Evolutionary conservation across 179 eudicot genomes (phyloP).

Genomic region (Actinidia arguta): DNA sequence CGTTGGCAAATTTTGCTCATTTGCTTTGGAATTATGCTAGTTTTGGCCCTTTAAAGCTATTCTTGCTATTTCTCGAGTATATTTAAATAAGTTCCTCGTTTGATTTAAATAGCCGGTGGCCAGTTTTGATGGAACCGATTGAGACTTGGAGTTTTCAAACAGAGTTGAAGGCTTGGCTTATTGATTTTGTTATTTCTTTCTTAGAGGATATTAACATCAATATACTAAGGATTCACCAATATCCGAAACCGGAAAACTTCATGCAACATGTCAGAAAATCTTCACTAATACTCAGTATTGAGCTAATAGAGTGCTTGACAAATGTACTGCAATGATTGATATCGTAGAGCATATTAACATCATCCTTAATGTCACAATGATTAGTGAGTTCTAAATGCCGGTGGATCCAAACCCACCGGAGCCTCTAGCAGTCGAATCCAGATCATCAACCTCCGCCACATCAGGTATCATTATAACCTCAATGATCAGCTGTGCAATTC

Average conservation of each 20-base stretch:
- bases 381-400: conserved; percentile 28
- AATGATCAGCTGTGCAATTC: conserved; percentile 45
- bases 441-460: conserved; percentile 38
- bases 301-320: too few relatives aligned
- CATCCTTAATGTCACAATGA: too few relatives aligned
- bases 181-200: too few relatives aligned
- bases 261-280: too few relatives aligned
- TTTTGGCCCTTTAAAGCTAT: conserved; percentile 14
- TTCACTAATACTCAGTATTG: too few relatives aligned
- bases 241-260: too few relatives aligned
- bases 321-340: not conserved
- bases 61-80: not conserved
- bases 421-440: conserved; percentile 41
- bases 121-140: too few relatives aligned
- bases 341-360: not conserved
- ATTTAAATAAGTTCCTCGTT: not conserved
- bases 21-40: not conserved
- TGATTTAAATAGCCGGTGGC: not conserved
- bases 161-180: too few relatives aligned
- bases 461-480: conserved; percentile 39
- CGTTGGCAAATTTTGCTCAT: not conserved
- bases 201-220: too few relatives aligned
- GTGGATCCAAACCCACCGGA: conserved; percentile 46
- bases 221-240: too few relatives aligned
- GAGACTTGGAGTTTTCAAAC: too few relatives aligned